These are phyloP conservation scores for Cryphonectria carpinicola DNA, from an alignment of 2,329 filamentous ascomycete species.

Conservation along the genomic window DNA sequence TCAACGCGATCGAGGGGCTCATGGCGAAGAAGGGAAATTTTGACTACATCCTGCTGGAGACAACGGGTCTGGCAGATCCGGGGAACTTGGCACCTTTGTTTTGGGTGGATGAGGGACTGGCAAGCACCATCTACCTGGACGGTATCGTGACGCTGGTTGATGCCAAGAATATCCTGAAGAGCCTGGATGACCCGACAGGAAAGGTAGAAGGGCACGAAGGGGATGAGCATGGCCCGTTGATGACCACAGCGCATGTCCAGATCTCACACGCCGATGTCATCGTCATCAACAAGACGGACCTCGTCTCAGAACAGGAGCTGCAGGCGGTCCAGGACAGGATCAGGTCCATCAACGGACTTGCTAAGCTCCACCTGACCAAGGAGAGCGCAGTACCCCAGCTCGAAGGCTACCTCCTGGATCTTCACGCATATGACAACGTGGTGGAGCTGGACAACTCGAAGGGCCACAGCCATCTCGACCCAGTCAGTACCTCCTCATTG, in stretches of 20 bases:
- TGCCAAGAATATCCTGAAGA: constrained; percentile 85
- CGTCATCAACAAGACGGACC: constrained; percentile 90
- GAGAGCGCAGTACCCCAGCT: constrained; percentile 80
- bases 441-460: constrained; percentile 71
- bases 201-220: constrained; percentile 58
- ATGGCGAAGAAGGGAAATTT: constrained; percentile 95
- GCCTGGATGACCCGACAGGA: constrained; percentile 72
- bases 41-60: constrained; percentile 97
- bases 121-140: constrained; percentile 93
- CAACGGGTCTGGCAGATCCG: constrained; percentile 91
- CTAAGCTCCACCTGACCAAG: constrained; percentile 80
- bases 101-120: constrained; percentile 96
- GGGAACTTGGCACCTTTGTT: constrained; percentile 95
- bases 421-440: constrained; percentile 91
- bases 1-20: constrained; percentile 91
- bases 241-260: constrained; percentile 93
- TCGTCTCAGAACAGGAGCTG: constrained; percentile 74
- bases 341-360: constrained; percentile 84
- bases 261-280: constrained; percentile 97
- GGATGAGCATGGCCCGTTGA: constrained; percentile 64
- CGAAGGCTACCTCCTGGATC: constrained; percentile 83
- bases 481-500: constrained; percentile 54
- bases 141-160: constrained; percentile 96
- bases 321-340: constrained; percentile 72
- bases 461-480: constrained; percentile 89